Evolutionary conservation across 2,329 filamentous ascomycete genomes (phyloP), one percentile per base, ranked within the genome.

Genomic region (Paracorniculantispora psalliotae): DNA sequence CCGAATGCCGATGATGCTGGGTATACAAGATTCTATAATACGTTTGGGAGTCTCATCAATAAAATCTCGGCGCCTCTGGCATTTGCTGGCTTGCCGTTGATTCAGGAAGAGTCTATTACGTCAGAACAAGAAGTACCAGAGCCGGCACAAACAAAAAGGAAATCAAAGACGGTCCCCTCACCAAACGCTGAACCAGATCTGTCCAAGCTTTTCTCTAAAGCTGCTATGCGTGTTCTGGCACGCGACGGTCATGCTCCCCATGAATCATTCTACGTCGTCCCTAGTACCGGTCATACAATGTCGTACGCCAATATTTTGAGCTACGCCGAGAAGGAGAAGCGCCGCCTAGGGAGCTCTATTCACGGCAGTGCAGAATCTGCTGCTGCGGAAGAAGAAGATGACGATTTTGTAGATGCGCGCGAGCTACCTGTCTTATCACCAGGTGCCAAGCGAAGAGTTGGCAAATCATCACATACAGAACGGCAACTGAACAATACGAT

Each of bases 251-350:
- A 86, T 28, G 80, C 81, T 17, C 77, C 83, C 17, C 83, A 81
- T 60, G 89, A 90, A 66, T 94, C 90, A 9, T 99, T 99, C 76
- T 97, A 97, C 71, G 89, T 97, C 1, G 94, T 99, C 1, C 94
- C 93, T 4, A 90, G 90, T 0, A 91, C 90, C 19, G 93, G 94
- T 5, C 92, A 93, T 63, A 97, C 92, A 2, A 88, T 92, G 61
- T 94, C 92, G 0, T 99, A 97, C 69, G 92, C 94, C 47, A 92
- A 89, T 62, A 97, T 99, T 55, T 78, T 96, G 21, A 88, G 79
- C 44, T 87, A 84, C 65, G 85, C 83, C 37, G 82, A 86, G 63
- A 88, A 88, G 67, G 85, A 88, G 69, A 85, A 82, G 69, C 79
- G 84, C 9, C 82, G 85, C 10, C 70, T 83, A 53, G 82, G 77